Conservation (phyloP, 495 filamentous ascomycete species). For the Penicillium riverlandense region DNA sequence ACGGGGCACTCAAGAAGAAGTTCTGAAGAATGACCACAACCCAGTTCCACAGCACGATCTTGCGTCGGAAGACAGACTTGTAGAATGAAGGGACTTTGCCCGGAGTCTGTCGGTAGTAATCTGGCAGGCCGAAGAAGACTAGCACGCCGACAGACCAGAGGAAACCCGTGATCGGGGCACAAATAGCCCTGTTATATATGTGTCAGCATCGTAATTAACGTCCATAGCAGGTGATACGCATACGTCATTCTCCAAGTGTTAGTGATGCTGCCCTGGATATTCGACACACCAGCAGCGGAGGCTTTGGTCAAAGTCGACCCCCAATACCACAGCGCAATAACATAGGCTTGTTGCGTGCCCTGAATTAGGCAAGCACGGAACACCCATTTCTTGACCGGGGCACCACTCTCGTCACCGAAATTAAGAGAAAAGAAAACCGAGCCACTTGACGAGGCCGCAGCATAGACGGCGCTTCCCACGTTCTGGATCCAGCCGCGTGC, state of each 20-base stretch:
- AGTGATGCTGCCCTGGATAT: constrained; percentile 27
- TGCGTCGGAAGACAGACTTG: constrained; percentile 37
- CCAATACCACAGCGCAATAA: constrained; percentile 48
- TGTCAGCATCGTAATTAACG: background rate
- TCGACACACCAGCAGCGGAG: constrained; percentile 23
- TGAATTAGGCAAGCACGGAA: constrained; percentile 46
- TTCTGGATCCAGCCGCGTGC: constrained; percentile 45
- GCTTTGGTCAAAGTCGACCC: constrained; percentile 35
- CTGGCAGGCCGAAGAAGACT: constrained; percentile 38
- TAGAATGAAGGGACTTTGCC: constrained; percentile 58
- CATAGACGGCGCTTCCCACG: constrained; percentile 39
- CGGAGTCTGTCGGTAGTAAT: constrained; percentile 52
- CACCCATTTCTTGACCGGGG: constrained; percentile 43
- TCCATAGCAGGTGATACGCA: constrained; percentile 3
- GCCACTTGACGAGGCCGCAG: constrained; percentile 41
- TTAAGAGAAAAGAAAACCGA: constrained; percentile 47
- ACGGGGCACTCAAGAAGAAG: constrained; percentile 43
- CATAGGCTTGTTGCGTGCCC: constrained; percentile 43
- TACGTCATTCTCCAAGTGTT: constrained; percentile 44
- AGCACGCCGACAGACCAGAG: constrained; percentile 37
- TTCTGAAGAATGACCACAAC: constrained; percentile 41
- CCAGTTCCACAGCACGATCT: constrained; percentile 46
- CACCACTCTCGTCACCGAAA: constrained; percentile 44
- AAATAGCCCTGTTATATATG: constrained; percentile 24
- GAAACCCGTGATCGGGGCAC: constrained; percentile 32